phyloP scores from a whole-genome alignment of 2,329 filamentous ascomycete species.

The Amauroascus verrucosus region DNA sequence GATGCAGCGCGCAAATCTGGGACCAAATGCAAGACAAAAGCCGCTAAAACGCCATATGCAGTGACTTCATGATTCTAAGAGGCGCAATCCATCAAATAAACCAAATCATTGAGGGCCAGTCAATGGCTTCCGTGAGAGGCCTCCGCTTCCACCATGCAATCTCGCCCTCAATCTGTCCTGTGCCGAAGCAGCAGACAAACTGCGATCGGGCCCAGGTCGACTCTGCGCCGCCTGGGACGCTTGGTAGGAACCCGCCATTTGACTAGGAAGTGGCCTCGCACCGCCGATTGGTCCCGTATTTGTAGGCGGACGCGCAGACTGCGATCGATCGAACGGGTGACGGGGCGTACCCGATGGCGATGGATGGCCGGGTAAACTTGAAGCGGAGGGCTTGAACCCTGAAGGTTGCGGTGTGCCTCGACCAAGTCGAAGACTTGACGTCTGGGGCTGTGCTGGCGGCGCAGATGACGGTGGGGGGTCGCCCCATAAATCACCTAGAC shows the following conservation, averaged over 20 bases:
- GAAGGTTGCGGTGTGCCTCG: conserved; percentile 15
- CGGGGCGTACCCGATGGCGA: conserved; percentile 3
- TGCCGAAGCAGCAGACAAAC: conserved; percentile 47
- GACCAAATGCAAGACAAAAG: not conserved
- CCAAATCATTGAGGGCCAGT: conserved; percentile 4
- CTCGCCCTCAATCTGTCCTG: conserved; percentile 75
- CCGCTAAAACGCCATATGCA: not conserved
- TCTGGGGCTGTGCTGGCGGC: conserved; percentile 24
- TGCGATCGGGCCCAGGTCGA: conserved; percentile 34
- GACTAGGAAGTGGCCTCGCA: conserved; percentile 58
- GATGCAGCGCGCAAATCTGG: not conserved
- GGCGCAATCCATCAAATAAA: not conserved
- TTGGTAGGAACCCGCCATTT: conserved; percentile 67
- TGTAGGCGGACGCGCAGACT: conserved; percentile 14
- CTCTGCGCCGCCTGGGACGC: conserved; percentile 33
- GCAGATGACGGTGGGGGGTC: conserved; percentile 31
- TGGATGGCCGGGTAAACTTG: conserved; percentile 15
- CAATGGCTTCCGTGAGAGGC: conserved; percentile 4
- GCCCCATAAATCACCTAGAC: conserved; percentile 51
- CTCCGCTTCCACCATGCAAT: conserved; percentile 59
- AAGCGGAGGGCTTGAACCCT: conserved; percentile 15
- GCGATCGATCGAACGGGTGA: conserved; percentile 14
- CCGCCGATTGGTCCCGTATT: conserved; percentile 15
- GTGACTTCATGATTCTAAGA: not conserved
- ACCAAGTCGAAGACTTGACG: conserved; percentile 32